Evolutionary conservation across 2,329 filamentous ascomycete species (phyloP), one percentile per base, ranked within the genome.

Genomic region (Fusarium illudens): DNA sequence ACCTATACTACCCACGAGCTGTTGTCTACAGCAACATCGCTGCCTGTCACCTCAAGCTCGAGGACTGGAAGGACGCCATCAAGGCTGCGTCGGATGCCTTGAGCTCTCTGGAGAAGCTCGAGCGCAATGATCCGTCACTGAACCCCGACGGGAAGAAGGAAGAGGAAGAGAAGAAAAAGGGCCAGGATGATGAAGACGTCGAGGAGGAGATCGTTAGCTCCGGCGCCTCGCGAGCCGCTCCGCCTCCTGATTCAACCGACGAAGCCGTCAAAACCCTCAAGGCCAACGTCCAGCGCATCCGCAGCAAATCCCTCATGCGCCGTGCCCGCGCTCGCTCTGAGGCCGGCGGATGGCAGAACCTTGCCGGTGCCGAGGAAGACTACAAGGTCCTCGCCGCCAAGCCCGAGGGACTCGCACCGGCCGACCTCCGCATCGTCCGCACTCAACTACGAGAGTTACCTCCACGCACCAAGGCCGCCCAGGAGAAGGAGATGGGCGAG

Each of bases 11-110:
- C 80, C 93, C 97, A 71, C 84, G 95, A 65, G 93, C 94, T 25
- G 92, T 98, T 10, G 84, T 98, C 6, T 89, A 90, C 62, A 94
- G 92, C 76, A 98, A 98, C 81, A 90, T 97, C 69, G 87, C 95
- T 2, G 95, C 94, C 10, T 97, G 94, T 76, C 89, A 97, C 73
- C 78, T 98, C 57, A 96, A 96, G 77, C 83, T 96, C 4, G 84
- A 89, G 64, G 90, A 95, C 64, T 97, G 94, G 92, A 93, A 94
- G 70, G 89, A 92, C 29, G 92, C 93, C 10, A 86, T 94, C 42
- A 89, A 90, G 50, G 85, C 87, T 10, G 94, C 94, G 1, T 92
- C 89, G 0, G 84, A 87, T 11, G 90, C 93, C 2, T 76, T 98
- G 1, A 90, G 94, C 11, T 84, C 86, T 1, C 80, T 98, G n/a